Evolutionary conservation across 495 filamentous ascomycete species (phyloP).

Genomic region (Aspergillus mulundensis): DNA sequence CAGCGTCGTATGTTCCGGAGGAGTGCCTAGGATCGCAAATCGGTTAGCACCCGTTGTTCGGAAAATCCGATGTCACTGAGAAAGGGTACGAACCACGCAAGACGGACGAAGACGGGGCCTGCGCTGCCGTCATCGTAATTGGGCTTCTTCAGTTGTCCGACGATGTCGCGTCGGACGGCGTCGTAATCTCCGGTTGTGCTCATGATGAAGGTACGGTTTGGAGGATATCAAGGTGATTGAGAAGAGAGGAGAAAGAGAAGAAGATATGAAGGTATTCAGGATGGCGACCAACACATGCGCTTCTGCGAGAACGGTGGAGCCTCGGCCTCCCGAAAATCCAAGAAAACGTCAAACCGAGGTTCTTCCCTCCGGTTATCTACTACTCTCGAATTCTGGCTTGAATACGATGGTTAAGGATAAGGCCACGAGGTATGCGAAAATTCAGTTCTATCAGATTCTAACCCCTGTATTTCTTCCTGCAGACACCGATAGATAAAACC

Average conservation of each 20-base stretch:
- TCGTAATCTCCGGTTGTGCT: constrained; percentile 43
- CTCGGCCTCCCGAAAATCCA: constrained; percentile 22
- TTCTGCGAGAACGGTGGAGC: constrained; percentile 25
- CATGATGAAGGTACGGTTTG: constrained; percentile 38
- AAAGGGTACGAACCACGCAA: constrained; percentile 50
- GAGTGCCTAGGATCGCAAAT: constrained; percentile 43
- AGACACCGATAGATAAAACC: neutral
- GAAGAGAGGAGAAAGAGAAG: neutral
- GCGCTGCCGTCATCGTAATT: constrained; percentile 60
- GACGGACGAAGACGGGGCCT: constrained; percentile 57
- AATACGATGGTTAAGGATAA: too few species aligned
- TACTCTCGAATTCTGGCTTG: neutral
- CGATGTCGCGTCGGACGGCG: constrained; percentile 52
- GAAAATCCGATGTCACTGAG: neutral
- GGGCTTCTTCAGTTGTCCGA: constrained; percentile 52
- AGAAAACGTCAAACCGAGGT: constrained; percentile 32
- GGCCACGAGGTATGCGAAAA: neutral
- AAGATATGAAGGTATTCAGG: neutral
- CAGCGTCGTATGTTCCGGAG: constrained; percentile 55
- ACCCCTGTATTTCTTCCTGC: neutral
- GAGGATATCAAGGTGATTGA: constrained; percentile 8
- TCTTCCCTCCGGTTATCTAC: neutral
- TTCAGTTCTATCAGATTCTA: neutral
- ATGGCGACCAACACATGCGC: constrained; percentile 10
- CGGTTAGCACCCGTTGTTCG: neutral